Evolutionary conservation across 495 filamentous ascomycete genomes (phyloP).

Genomic region (Podospora didyma): DNA sequence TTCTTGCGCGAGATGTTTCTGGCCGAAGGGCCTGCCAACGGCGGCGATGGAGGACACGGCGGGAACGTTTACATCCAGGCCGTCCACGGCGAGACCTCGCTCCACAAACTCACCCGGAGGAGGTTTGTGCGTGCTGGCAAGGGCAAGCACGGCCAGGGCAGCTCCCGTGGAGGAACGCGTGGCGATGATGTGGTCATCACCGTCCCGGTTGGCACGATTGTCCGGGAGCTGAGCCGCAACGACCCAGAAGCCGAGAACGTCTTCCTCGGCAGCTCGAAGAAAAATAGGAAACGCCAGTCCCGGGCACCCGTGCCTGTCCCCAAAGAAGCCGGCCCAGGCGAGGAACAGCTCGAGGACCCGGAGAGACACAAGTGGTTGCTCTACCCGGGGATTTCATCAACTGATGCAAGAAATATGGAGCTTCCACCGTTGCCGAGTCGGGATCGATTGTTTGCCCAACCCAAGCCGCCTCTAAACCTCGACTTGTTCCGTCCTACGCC

Average conservation of each 20-base stretch:
- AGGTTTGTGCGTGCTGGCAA: slow-evolving; percentile 71
- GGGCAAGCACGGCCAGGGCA: slow-evolving; percentile 84
- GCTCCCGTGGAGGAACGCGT: slow-evolving; percentile 69
- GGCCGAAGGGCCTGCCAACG: slow-evolving; percentile 87
- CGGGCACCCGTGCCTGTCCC: slow-evolving; percentile 20
- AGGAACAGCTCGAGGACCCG: slow-evolving; percentile 26
- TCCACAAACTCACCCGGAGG: slow-evolving; percentile 84
- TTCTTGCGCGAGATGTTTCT: slow-evolving; percentile 89
- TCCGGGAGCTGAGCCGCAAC: slow-evolving; percentile 71
- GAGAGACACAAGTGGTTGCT: slow-evolving; percentile 74
- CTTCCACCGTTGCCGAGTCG: slow-evolving; percentile 55
- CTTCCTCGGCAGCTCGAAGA: slow-evolving; percentile 8
- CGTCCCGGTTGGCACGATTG: slow-evolving; percentile 88
- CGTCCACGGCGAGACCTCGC: slow-evolving; percentile 78
- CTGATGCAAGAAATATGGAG: slow-evolving; percentile 57
- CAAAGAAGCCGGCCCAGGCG: slow-evolving; percentile 33
- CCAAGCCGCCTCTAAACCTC: slow-evolving; percentile 66
- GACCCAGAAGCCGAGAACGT: slow-evolving; percentile 72
- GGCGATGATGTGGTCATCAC: slow-evolving; percentile 84
- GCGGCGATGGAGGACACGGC: slow-evolving; percentile 88
- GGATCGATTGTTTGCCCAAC: slow-evolving; percentile 59
- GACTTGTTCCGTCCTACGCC: slow-evolving; percentile 81
- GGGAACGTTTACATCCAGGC: slow-evolving; percentile 95
- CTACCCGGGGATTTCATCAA: slow-evolving; percentile 69
- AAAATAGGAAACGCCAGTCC: slow-evolving; percentile 26